A percentile compares a stretch with the other conserved stretches of the same genome.
Conservation (phyloP, 345 rosid species). For the Eucalyptus camaldulensis region DNA sequence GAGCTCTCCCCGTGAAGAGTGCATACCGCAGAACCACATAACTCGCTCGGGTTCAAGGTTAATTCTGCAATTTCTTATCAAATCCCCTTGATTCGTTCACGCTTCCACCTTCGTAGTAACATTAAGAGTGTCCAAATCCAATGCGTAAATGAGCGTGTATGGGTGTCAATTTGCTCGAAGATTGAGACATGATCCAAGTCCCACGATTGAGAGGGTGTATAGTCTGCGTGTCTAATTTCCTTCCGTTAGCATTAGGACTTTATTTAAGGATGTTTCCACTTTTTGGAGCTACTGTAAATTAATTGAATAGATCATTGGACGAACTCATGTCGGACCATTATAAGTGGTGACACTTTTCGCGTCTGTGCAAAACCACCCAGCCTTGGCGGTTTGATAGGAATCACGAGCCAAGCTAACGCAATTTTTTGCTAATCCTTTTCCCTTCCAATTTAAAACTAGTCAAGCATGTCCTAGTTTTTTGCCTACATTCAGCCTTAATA, state of each 20-base stretch:
- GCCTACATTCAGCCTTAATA: not conserved
- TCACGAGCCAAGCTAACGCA: not conserved
- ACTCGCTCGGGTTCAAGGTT: too few species aligned
- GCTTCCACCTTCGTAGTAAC: too few species aligned
- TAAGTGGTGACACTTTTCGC: not conserved
- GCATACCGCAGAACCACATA: too few species aligned
- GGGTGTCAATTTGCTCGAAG: not conserved
- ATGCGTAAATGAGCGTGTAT: not conserved
- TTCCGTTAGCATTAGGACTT: not conserved
- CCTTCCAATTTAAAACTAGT: not conserved
- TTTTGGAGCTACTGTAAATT: not conserved
- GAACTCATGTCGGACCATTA: not conserved
- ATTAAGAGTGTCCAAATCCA: too few species aligned
- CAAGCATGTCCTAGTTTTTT: not conserved
- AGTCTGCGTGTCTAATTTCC: not conserved
- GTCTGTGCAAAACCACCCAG: not conserved
- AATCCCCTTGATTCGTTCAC: too few species aligned
- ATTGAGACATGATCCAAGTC: not conserved
- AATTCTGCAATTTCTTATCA: too few species aligned
- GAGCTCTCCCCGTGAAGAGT: too few species aligned
- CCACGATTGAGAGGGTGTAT: too few species aligned
- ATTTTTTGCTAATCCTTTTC: not conserved
- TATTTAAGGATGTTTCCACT: not conserved
- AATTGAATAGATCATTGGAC: not conserved
- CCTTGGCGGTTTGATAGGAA: not conserved